These are phyloP conservation scores for Colletotrichum kahawae DNA, from an alignment of 2,329 filamentous ascomycete genomes.

Conservation along the genomic window DNA sequence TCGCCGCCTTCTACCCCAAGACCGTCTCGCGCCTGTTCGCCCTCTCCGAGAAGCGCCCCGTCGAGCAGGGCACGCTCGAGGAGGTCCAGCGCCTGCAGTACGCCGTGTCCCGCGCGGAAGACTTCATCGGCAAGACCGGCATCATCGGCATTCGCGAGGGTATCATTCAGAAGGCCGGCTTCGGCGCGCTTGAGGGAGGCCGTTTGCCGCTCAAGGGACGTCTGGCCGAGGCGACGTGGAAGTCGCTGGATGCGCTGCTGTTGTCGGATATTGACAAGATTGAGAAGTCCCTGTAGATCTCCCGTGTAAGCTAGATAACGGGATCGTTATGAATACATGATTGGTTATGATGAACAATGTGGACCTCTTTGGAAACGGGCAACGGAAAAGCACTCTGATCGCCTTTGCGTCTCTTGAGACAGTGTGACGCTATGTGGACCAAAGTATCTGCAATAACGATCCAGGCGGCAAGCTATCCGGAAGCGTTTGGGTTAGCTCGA, in stretches of 20 bases:
- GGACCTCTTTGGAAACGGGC: background rate
- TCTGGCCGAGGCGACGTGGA: conserved; percentile 57
- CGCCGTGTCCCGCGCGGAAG: conserved; percentile 64
- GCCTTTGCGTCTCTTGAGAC: background rate
- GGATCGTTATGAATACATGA: background rate
- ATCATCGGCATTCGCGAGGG: conserved; percentile 70
- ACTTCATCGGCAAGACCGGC: conserved; percentile 65
- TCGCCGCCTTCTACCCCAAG: conserved; percentile 69
- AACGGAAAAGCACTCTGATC: background rate
- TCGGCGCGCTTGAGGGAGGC: conserved; percentile 63
- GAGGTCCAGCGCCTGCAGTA: conserved; percentile 66
- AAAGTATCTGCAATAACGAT: background rate
- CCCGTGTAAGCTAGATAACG: background rate
- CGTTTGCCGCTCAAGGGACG: conserved; percentile 63
- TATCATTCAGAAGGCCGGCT: conserved; percentile 58
- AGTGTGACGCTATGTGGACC: background rate
- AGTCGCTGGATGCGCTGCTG: conserved; percentile 15
- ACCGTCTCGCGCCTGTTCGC: conserved; percentile 63
- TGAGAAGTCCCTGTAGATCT: conserved; percentile 12
- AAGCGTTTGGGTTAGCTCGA: background rate
- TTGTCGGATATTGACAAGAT: conserved; percentile 21
- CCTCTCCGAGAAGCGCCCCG: conserved; percentile 40
- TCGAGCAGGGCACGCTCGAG: conserved; percentile 47
- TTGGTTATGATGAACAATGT: background rate
- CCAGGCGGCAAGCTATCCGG: background rate